phyloP scores from a whole-genome alignment of 2,329 filamentous ascomycete genomes.

The Verticillium dahliae region DNA sequence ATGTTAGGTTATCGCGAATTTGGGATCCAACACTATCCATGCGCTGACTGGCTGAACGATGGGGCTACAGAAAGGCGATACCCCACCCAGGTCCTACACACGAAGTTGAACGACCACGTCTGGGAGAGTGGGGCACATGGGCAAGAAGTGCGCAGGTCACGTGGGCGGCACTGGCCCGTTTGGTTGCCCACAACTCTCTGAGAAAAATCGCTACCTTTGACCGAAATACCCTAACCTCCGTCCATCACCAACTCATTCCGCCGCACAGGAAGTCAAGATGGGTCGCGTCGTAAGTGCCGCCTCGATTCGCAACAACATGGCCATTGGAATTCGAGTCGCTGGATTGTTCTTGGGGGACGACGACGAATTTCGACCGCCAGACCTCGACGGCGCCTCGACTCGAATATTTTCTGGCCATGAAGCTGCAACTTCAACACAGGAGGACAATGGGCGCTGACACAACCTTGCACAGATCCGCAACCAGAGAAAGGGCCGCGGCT shows the following conservation, averaged over 20 bases:
- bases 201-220: neutral
- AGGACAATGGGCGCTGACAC: neutral
- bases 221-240: slow-evolving; percentile 1
- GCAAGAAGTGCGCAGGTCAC: neutral
- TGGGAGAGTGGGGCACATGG: neutral
- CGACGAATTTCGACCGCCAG: neutral
- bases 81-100: neutral
- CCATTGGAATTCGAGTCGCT: neutral
- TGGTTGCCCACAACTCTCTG: neutral
- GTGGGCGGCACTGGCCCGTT: neutral
- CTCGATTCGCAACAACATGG: slow-evolving; percentile 6
- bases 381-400: neutral
- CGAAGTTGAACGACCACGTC: neutral
- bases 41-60: neutral
- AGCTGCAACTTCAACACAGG: neutral
- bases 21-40: neutral
- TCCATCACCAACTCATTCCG: slow-evolving; percentile 3
- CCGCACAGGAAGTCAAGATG: slow-evolving; percentile 32
- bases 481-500: slow-evolving; percentile 55
- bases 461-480: slow-evolving; percentile 51
- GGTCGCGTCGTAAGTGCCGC: slow-evolving; percentile 42
- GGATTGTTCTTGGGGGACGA: neutral
- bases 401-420: neutral
- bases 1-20: neutral
- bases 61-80: neutral